Conservation (phyloP, 192 early-diverging fungal genomes). For the Irineochytrium annulatum region DNA sequence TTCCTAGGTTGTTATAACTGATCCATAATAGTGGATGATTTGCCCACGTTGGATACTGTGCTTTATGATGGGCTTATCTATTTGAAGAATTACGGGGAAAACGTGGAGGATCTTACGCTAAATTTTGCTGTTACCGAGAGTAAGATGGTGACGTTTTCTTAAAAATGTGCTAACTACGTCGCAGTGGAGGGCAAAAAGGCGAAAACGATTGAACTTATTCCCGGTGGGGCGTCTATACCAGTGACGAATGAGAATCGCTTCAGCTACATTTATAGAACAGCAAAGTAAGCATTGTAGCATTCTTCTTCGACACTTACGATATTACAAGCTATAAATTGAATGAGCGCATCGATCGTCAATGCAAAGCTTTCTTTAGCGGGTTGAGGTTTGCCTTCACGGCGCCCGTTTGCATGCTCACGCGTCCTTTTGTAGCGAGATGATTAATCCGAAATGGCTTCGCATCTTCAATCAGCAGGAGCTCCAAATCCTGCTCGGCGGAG, state of each 20-base stretch:
- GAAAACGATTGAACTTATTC: conserved; percentile 63
- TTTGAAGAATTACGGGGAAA: conserved; percentile 44
- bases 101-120: conserved; percentile 37
- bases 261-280: conserved; percentile 73
- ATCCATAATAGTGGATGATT: conserved; percentile 30
- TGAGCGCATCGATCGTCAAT: conserved; percentile 69
- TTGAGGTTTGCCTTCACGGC: conserved; percentile 31
- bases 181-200: neutral
- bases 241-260: conserved; percentile 87
- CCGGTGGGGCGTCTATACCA: conserved; percentile 65
- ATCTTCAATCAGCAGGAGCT: conserved; percentile 94
- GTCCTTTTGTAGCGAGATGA: conserved; percentile 48
- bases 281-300: no score
- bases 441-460: conserved; percentile 80
- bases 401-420: neutral
- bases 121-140: conserved; percentile 39
- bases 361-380: conserved; percentile 79
- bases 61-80: conserved; percentile 47
- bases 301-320: no score
- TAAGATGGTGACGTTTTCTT: no score
- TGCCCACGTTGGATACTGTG: conserved; percentile 39
- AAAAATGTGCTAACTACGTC: no score
- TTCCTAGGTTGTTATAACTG: neutral
- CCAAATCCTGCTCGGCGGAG: conserved; percentile 84
- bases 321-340: conserved; percentile 88